Percentiles rank a stretch among this genome's conserved stretches.
phyloP scores from a whole-genome alignment of 257 asterid genomes.

The Orobanche coerulescens region DNA sequence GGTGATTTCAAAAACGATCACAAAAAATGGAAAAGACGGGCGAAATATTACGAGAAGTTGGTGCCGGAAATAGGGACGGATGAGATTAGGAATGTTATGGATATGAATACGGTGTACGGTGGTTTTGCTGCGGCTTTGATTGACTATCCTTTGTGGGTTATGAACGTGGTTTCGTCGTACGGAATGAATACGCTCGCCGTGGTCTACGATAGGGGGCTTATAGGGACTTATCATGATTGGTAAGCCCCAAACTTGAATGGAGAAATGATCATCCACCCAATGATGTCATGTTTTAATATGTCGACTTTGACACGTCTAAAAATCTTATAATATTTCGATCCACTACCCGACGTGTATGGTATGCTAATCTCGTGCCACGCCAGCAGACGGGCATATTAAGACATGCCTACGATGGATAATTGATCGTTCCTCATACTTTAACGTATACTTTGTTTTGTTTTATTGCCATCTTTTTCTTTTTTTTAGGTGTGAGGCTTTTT shows the following conservation, averaged over 20 bases:
- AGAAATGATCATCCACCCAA: too few relatives aligned
- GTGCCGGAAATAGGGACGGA: conserved; percentile 70
- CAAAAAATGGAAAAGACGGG: conserved; percentile 68
- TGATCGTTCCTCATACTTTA: too few relatives aligned
- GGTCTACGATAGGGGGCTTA: conserved; percentile 25
- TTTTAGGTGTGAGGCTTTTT: neutral
- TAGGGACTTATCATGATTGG: conserved; percentile 10
- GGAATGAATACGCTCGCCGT: conserved; percentile 35
- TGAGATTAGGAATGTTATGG: conserved; percentile 49
- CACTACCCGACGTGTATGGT: too few relatives aligned
- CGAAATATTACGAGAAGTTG: conserved; percentile 73
- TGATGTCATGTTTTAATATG: too few relatives aligned
- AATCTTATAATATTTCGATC: too few relatives aligned
- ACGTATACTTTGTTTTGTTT: neutral
- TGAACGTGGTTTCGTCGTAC: conserved; percentile 43
- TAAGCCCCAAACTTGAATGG: neutral
- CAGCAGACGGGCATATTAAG: too few relatives aligned
- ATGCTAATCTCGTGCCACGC: too few relatives aligned
- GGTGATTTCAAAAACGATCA: conserved; percentile 77
- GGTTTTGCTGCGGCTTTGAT: conserved; percentile 45
- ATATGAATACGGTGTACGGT: conserved; percentile 48
- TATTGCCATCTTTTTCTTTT: neutral
- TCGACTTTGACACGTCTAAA: too few relatives aligned
- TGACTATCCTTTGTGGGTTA: conserved; percentile 37
- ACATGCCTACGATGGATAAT: too few relatives aligned